Percentiles rank a stretch among this genome's conserved stretches.
Conservation (phyloP, 2,329 filamentous ascomycete genomes). For the Aspergillus bombycis region DNA sequence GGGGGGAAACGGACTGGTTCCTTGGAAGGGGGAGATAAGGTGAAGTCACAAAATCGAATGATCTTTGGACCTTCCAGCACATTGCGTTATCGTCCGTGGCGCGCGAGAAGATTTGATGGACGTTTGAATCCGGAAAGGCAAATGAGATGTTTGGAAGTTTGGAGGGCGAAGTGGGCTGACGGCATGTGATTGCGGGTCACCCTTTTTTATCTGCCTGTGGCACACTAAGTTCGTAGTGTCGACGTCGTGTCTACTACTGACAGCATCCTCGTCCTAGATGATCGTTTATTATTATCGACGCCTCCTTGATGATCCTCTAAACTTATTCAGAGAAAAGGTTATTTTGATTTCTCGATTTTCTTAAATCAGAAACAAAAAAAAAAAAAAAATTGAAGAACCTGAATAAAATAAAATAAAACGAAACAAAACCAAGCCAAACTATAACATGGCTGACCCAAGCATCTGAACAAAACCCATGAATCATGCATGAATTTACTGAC, state of each 20-base stretch:
- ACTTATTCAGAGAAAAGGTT: not conserved
- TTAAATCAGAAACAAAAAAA: not conserved
- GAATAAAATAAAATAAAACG: not conserved
- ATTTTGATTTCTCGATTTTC: not conserved
- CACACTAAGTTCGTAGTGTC: too few relatives aligned
- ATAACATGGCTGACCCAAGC: too few relatives aligned
- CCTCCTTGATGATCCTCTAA: not conserved
- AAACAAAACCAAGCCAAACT: too few relatives aligned
- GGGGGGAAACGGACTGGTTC: too few relatives aligned
- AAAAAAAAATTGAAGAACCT: too few relatives aligned
- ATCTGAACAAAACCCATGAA: not conserved
- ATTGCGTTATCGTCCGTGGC: not conserved
- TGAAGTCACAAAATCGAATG: not conserved
- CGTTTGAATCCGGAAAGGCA: constrained; percentile 6
- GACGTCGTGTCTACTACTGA: too few relatives aligned
- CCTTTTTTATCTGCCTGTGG: too few relatives aligned
- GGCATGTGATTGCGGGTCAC: constrained; percentile 41
- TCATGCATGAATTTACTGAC: not conserved
- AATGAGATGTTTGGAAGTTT: constrained; percentile 12
- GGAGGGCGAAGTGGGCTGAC: constrained; percentile 1
- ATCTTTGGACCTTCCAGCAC: not conserved
- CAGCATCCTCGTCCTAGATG: not conserved
- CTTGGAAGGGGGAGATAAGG: too few relatives aligned
- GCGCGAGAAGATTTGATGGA: constrained; percentile 1
- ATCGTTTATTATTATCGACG: not conserved